Base-by-base conservation (phyloP, 2,329 filamentous ascomycete genomes). In the Arthrobotrys pseudoclavata region DNA sequence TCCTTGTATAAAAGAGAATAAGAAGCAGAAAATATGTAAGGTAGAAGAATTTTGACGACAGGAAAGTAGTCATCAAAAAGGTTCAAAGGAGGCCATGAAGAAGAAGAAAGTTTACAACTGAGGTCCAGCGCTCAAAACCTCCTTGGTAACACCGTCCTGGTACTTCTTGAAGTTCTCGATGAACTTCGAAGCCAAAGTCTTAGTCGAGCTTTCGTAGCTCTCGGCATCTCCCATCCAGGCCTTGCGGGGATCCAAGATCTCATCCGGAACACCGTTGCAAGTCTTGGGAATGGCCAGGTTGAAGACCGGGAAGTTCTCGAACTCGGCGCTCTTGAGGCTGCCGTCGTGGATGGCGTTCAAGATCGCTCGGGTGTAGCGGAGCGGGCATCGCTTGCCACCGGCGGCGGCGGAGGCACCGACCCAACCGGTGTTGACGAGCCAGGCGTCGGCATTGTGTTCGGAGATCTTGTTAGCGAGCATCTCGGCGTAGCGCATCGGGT, bases 391-490 rank as follows among this genome's bases (percentile, higher is more conserved):
- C 90, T 97, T 97, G 85, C 94, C 94, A 81, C 94, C 95, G 83
- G 94, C 96, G 82, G 91, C 90, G 83, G 92, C 92, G 83, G 93
- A 93, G 82, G 94, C 94, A 83, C 94, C 94, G 84, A 96, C 94
- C 94, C 94, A 97, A 82, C 94, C 94, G 82, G 94, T 97, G 91
- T 97, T 97, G 85, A 99, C 91, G 81, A 99, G 89, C 96, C 96
- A 99, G 82, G 95, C 96, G 84, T 97, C 97, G 86, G 94, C 91
- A 83, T 94, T 92, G 91, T 99, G 94, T 82, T 93, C 85, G 83
- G 95, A 89, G 84, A 99, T 99, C 91, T 98, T 98, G 85, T 97
- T 93, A 42, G 96, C 96, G 79, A 99, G 89, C 96, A 99, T 99
- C 87, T 91, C 91, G 82, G 96, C 96, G 86, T 99, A 99, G 85